phyloP scores from a whole-genome alignment of 257 asterid species.

The Solanum dulcamara region DNA sequence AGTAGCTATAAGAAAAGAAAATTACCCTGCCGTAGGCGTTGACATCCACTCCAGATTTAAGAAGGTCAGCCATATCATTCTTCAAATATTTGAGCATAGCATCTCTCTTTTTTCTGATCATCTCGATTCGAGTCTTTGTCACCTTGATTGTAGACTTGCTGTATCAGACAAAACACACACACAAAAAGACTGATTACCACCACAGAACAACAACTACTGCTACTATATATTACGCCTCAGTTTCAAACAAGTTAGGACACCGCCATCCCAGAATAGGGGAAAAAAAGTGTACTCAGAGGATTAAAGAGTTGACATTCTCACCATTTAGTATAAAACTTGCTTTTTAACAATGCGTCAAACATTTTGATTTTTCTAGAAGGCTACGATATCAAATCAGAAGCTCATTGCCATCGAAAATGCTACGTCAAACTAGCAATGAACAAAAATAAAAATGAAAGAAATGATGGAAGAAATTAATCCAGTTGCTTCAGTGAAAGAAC shows the following conservation, averaged over 20 bases:
- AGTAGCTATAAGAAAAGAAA: not conserved
- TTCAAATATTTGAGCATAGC: slow-evolving; percentile 66
- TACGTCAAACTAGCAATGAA: too few species aligned
- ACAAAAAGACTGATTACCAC: not conserved
- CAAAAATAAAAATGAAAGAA: too few species aligned
- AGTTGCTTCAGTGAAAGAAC: not conserved
- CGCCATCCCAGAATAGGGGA: not conserved
- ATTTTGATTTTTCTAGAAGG: slow-evolving; percentile 8
- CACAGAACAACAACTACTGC: not conserved
- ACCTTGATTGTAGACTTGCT: slow-evolving; percentile 63
- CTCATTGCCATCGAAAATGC: not conserved
- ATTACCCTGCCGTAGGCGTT: slow-evolving; percentile 72
- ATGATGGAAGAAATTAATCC: not conserved
- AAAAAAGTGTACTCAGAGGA: not conserved
- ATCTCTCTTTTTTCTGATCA: slow-evolving; percentile 56
- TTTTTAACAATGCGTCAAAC: slow-evolving; percentile 50
- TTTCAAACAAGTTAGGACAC: not conserved
- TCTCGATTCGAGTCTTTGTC: slow-evolving; percentile 46
- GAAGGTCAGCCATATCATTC: slow-evolving; percentile 70
- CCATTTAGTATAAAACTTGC: slow-evolving; percentile 69
- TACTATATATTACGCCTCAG: not conserved
- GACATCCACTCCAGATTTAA: slow-evolving; percentile 38
- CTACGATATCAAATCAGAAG: not conserved
- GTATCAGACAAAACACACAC: not conserved
- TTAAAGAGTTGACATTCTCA: slow-evolving; percentile 7